Base-by-base conservation (phyloP, 768 basidiomycete genomes). In the Amanita pallidorosea region DNA sequence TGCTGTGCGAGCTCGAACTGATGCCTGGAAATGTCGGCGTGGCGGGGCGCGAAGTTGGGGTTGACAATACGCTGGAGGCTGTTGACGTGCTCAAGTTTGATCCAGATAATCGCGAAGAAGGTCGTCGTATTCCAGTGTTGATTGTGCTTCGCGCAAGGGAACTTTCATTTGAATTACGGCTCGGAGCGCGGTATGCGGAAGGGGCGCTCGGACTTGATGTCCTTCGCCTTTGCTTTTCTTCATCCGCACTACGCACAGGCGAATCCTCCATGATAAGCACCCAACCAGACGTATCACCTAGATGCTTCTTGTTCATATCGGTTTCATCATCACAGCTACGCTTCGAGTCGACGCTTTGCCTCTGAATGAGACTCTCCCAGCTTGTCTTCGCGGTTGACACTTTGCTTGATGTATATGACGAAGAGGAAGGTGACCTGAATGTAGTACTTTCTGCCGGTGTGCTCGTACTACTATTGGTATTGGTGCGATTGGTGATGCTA, bases 221-320 rank as follows among this genome's bases (percentile, higher is more conserved):
- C 58, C 83, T 73, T 52, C 83, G 71, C 53, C 72, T 69, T 59
- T 80, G 79, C 53, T 75, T 73, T 49, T 74, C 74, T 54, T 70
- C 67, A 42, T 75, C 70, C 62, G 79, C 84, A 27, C 70, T 70
- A 18, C 83, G 85, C 13, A 81, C 81, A 20, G 87, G 84, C 2
- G 84, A 83, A 60, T 89, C 88, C 56, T 90, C 88, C 87, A 89
- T 88, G 45, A 91, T 87, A 34, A 91, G 76, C 37, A 91, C 88
- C 88, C 88, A 91, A 49, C 88, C 88, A 34, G 86, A 79, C 9
- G 81, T 68, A 58, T 88, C 85, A 18, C 74, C 77, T 20, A 51
- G 25, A 29, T 64, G 68, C 36, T 71, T 76, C 57, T 72, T 76
- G 52, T 60, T 67, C 54, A 73, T 76, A 49, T 71, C 71, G 6